Evolutionary conservation across 768 basidiomycete genomes (phyloP).

Genomic region (Auriculariales sp.): DNA sequence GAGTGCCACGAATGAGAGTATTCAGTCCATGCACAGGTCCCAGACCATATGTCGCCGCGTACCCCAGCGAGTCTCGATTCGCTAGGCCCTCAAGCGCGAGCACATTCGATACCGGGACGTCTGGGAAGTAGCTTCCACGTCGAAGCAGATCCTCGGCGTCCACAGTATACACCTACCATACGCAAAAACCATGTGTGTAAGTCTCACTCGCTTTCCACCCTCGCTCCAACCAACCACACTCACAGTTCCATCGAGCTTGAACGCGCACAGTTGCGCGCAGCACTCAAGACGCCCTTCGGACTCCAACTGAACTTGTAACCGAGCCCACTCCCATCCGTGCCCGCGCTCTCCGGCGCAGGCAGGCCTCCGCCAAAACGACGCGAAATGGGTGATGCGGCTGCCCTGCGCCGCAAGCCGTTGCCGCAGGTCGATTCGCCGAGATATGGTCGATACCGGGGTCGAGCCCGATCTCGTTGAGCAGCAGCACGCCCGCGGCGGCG

Average conservation of each 20-base stretch:
- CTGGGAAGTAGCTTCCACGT: conserved; percentile 32
- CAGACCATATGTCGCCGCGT: conserved; percentile 51
- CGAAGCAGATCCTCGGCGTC: conserved; percentile 37
- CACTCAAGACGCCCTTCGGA: conserved; percentile 71
- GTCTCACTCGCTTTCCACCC: conserved; percentile 14
- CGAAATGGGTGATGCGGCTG: conserved; percentile 55
- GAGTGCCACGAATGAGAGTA: conserved; percentile 71
- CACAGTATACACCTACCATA: conserved; percentile 30
- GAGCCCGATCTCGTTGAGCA: conserved; percentile 82
- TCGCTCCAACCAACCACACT: too few relatives aligned
- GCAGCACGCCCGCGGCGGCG: conserved; percentile 40
- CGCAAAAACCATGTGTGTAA: conserved; percentile 4
- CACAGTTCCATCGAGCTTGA: conserved; percentile 43
- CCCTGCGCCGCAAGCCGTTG: conserved; percentile 31
- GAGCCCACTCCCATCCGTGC: conserved; percentile 52
- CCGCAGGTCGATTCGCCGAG: conserved; percentile 64
- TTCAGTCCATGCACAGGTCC: conserved; percentile 26
- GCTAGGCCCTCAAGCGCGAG: conserved; percentile 70
- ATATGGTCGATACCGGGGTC: conserved; percentile 87
- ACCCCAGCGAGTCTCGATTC: conserved; percentile 69
- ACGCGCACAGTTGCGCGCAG: conserved; percentile 63
- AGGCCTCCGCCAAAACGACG: conserved; percentile 89
- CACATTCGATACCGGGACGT: conserved; percentile 49
- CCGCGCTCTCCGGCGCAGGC: conserved; percentile 54
- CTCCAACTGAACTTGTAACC: conserved; percentile 95